A percentile compares a stretch with the other conserved stretches of the same genome.
These are phyloP conservation scores for Daldinia childiae DNA, from an alignment of 495 filamentous ascomycete species.

Conservation along the genomic window DNA sequence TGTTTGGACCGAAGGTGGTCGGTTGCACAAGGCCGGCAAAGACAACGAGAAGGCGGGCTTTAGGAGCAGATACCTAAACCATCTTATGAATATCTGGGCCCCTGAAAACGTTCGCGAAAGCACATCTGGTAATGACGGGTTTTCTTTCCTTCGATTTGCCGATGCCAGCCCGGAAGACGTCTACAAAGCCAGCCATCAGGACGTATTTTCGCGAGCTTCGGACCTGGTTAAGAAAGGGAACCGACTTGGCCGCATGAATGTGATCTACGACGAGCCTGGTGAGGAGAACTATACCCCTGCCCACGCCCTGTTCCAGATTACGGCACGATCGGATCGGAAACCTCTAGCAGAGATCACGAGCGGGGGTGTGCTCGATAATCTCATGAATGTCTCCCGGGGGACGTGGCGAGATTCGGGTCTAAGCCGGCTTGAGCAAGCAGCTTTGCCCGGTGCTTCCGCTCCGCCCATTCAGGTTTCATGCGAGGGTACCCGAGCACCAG, in stretches of 20 bases:
- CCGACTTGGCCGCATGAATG: constrained; percentile 57
- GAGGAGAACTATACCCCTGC: constrained; percentile 71
- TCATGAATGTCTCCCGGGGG: constrained; percentile 81
- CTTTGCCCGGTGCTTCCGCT: constrained; percentile 77
- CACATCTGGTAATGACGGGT: constrained; percentile 66
- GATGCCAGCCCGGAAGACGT: constrained; percentile 80
- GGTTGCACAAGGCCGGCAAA: constrained; percentile 77
- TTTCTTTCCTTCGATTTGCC: constrained; percentile 91
- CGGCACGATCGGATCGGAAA: constrained; percentile 71
- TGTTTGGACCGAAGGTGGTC: constrained; percentile 77
- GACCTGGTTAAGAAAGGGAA: constrained; percentile 62
- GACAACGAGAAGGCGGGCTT: constrained; percentile 81
- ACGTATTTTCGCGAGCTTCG: constrained; percentile 68
- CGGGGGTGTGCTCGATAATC: constrained; percentile 74
- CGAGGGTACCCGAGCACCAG: constrained; percentile 68
- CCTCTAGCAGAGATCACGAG: constrained; percentile 74
- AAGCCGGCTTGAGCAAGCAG: constrained; percentile 79
- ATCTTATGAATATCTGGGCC: constrained; percentile 89
- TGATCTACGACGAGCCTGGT: constrained; percentile 56
- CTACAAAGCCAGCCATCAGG: constrained; percentile 66
- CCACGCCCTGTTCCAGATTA: constrained; percentile 83
- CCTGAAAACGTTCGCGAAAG: constrained; percentile 77
- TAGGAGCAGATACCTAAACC: constrained; percentile 72
- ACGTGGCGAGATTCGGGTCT: constrained; percentile 76
- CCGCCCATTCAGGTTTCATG: constrained; percentile 85